Evolutionary conservation across 148 eudicot genomes (phyloP), one percentile per base, ranked within the genome.

Genomic region (Silene conica): DNA sequence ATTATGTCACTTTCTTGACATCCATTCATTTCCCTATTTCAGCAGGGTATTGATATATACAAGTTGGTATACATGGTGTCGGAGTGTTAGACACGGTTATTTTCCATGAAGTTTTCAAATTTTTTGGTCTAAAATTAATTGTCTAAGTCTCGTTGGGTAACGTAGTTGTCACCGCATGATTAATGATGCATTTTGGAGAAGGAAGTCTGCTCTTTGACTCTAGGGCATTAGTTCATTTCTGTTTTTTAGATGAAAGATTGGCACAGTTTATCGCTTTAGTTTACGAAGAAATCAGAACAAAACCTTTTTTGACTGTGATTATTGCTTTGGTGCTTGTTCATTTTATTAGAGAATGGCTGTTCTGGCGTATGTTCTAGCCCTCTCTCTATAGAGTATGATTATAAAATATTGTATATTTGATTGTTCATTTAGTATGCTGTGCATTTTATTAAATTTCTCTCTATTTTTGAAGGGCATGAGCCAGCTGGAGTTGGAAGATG

Each of bases 401-500:
- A 52, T 18, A 52, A 22, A 12, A 55, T 34, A 56, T 7, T 14
- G 59, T 57, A 10, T 62, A 11, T 21, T 26, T 28, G 6, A 18
- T 64, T 5, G 11, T 62, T 66, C 57, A 55, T 65, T 19, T 64
- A 16, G 55, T 54, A 60, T 22, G 38, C 18, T 65, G 38, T 72
- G 61, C 63, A 43, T 73, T 18, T 26, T 66, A 18, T 67, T 58
- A 67, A 60, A 71, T 28, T 10, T 64, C 21, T 11, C 67, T 41
- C 73, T 65, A 16, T 77, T 74, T 77, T 67, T 20, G 11, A 81
- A 93, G 97, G 98, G 98, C 34, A 93, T 93, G 95, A 93, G 95
- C 90, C 98, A 85, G 83, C 90, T 91, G 72, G 98, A 93, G 82
- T 77, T 93, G 90, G 98, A 93, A 85, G 98, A 93, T 71, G 87